Percentiles rank a stretch among this genome's conserved stretches.
phyloP scores from a whole-genome alignment of 768 basidiomycete species.

The Mycena chlorophos region DNA sequence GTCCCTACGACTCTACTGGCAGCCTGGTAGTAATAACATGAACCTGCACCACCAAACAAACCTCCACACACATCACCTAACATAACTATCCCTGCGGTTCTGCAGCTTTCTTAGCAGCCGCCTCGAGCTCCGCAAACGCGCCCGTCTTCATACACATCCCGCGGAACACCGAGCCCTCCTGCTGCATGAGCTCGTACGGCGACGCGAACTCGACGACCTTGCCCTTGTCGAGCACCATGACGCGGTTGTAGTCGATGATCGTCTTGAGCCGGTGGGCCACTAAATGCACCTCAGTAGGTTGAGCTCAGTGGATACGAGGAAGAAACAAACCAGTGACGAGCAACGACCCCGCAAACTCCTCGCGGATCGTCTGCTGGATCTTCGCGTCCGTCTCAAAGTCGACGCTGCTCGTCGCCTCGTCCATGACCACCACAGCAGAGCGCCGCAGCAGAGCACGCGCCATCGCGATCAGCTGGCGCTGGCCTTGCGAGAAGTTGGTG shows the following conservation, averaged over 20 bases:
- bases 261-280: slow-evolving; percentile 20
- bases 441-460: slow-evolving; percentile 73
- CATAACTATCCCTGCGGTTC: not conserved
- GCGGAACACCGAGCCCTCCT: not conserved
- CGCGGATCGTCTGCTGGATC: slow-evolving; percentile 84
- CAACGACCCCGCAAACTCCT: slow-evolving; percentile 75
- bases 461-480: slow-evolving; percentile 84
- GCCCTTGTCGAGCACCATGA: slow-evolving; percentile 14
- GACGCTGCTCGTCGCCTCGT: slow-evolving; percentile 83
- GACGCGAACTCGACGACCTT: slow-evolving; percentile 1
- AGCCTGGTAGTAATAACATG: too few species aligned
- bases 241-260: slow-evolving; percentile 12
- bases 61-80: too few species aligned
- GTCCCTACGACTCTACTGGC: too few species aligned
- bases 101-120: not conserved
- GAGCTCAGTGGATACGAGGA: not conserved
- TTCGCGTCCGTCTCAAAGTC: slow-evolving; percentile 87
- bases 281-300: not conserved
- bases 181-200: not conserved
- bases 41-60: too few species aligned
- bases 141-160: slow-evolving; percentile 1
- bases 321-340: slow-evolving; percentile 61
- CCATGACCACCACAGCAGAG: slow-evolving; percentile 72
- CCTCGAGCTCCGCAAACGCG: not conserved
- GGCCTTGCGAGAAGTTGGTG: slow-evolving; percentile 88